phyloP scores from a whole-genome alignment of 805 yeast genomes.

The Nakazawaea peltata region DNA sequence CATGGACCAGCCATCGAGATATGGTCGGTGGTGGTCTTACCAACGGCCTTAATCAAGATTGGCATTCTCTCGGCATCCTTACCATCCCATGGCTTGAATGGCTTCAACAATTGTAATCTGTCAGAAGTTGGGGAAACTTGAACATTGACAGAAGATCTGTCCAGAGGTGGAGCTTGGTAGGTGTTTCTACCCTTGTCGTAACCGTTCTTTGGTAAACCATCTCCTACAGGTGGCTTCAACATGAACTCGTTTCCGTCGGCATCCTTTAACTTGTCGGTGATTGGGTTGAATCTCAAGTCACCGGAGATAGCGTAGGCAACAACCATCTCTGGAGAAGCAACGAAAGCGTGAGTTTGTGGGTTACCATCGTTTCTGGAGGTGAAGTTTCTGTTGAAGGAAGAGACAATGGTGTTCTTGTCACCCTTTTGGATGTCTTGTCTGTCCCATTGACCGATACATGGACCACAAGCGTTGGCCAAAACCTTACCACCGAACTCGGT shows the following conservation, averaged over 20 bases:
- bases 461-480: slow-evolving; percentile 97
- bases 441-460: slow-evolving; percentile 99
- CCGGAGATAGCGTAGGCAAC: slow-evolving; percentile 97
- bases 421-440: slow-evolving; percentile 62
- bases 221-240: slow-evolving; percentile 75
- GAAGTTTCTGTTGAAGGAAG: slow-evolving; percentile 97
- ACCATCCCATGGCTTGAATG: slow-evolving; percentile 96
- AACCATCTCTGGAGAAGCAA: slow-evolving; percentile 97
- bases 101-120: slow-evolving; percentile 90
- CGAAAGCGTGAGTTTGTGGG: slow-evolving; percentile 93
- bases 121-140: slow-evolving; percentile 83
- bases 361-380: slow-evolving; percentile 98
- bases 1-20: slow-evolving; percentile 99
- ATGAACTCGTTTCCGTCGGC: slow-evolving; percentile 66
- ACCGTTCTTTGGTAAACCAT: slow-evolving; percentile 75
- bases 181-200: slow-evolving; percentile 64
- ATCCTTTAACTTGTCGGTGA: slow-evolving; percentile 72
- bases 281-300: slow-evolving; percentile 84
- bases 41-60: slow-evolving; percentile 90
- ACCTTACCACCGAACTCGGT: slow-evolving; percentile 86
- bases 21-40: slow-evolving; percentile 99
- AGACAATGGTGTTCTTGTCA: slow-evolving; percentile 82
- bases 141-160: slow-evolving; percentile 69
- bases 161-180: slow-evolving; percentile 94
- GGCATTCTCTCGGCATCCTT: slow-evolving; percentile 86